These are phyloP conservation scores for Clarkia xantiana DNA, from an alignment of 345 rosid genomes.

Conservation along the genomic window DNA sequence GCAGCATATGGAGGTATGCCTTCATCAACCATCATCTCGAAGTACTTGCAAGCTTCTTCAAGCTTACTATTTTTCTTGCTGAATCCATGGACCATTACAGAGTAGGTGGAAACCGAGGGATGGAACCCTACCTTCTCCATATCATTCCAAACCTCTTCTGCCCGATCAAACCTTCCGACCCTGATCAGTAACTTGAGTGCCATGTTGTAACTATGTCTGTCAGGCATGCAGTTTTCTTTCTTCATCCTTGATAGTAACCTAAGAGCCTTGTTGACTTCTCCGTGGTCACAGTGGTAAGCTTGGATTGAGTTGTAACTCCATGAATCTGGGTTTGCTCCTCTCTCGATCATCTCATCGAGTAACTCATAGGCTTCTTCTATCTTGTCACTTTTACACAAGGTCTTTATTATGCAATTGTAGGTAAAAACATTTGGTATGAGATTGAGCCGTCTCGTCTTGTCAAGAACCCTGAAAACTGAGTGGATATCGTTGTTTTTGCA, in stretches of 20 bases:
- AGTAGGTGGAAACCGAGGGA: conserved; percentile 64
- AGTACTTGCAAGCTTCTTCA: conserved; percentile 72
- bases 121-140: conserved; percentile 51
- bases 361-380: conserved; percentile 58
- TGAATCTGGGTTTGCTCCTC: conserved; percentile 41
- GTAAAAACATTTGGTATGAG: conserved; percentile 68
- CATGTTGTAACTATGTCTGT: conserved; percentile 75
- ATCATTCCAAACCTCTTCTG: conserved; percentile 56
- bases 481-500: conserved; percentile 46
- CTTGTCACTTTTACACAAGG: conserved; percentile 48
- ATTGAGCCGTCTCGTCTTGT: conserved; percentile 47
- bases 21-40: conserved; percentile 88
- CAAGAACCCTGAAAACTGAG: conserved; percentile 58
- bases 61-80: conserved; percentile 63
- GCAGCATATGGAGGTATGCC: conserved; percentile 72
- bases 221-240: conserved; percentile 33
- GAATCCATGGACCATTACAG: conserved; percentile 74
- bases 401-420: conserved; percentile 61
- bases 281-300: conserved; percentile 66
- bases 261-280: conserved; percentile 57
- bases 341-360: conserved; percentile 51
- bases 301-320: conserved; percentile 68
- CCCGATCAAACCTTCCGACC: conserved; percentile 67
- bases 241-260: conserved; percentile 55
- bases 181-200: conserved; percentile 50